These are phyloP conservation scores for Usnea hakonensis DNA, from an alignment of 495 filamentous ascomycete genomes.

Conservation along the genomic window DNA sequence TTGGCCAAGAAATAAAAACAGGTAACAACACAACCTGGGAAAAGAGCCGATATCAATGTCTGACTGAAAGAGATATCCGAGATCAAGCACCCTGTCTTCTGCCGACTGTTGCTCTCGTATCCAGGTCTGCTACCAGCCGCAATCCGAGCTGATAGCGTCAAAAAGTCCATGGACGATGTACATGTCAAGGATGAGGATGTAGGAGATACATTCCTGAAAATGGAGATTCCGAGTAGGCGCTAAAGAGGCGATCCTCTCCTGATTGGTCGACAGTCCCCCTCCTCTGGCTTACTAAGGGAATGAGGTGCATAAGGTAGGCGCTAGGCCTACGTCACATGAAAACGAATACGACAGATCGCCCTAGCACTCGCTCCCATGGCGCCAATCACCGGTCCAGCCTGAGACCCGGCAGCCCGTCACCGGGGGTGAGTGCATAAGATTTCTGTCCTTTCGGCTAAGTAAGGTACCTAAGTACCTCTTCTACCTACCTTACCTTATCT, in stretches of 20 bases:
- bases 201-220: too few relatives aligned
- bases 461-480: background rate
- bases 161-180: too few relatives aligned
- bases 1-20: too few relatives aligned
- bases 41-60: too few relatives aligned
- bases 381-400: background rate
- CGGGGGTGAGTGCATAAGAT: background rate
- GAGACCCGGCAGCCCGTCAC: background rate
- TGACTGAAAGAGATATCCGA: too few relatives aligned
- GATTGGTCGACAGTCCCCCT: conserved; percentile 9
- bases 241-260: conserved; percentile 12
- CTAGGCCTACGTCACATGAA: background rate
- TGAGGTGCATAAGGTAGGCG: conserved; percentile 4
- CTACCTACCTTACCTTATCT: background rate
- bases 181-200: too few relatives aligned
- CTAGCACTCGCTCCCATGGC: conserved; percentile 5
- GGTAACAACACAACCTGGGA: too few relatives aligned
- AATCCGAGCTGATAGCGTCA: too few relatives aligned
- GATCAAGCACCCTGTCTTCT: too few relatives aligned
- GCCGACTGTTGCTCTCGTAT: too few relatives aligned
- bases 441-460: background rate
- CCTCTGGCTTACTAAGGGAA: background rate
- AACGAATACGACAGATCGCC: conserved; percentile 13
- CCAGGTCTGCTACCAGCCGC: too few relatives aligned
- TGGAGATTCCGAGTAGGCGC: too few relatives aligned